A percentile compares a stretch with the other conserved stretches of the same genome.
These are phyloP conservation scores for Tilletia indica DNA, from an alignment of 1,284 basidiomycete genomes.

Conservation along the genomic window DNA sequence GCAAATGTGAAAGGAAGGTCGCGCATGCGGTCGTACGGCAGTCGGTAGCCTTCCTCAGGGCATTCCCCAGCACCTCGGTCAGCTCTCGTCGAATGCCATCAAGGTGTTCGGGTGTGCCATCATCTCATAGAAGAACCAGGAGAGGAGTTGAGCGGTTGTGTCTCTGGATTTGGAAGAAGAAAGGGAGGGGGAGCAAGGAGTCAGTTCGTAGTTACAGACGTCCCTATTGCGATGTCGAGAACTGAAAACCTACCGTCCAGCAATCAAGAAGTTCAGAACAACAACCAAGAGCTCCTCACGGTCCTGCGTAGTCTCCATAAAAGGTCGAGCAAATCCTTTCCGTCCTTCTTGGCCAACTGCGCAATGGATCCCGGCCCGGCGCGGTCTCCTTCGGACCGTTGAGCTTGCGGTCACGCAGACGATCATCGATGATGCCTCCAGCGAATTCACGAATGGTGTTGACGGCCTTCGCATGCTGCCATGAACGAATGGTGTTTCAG, in stretches of 20 bases:
- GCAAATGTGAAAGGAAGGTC: conserved; percentile 38
- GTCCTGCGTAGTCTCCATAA: conserved; percentile 56
- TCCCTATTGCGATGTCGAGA: no score
- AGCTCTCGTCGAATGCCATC: conserved; percentile 33
- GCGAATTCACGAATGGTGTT: conserved; percentile 32
- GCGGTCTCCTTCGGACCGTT: not conserved
- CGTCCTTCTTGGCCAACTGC: conserved; percentile 26
- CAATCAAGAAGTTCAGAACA: conserved; percentile 42
- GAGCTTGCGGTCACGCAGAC: conserved; percentile 21
- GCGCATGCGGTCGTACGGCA: conserved; percentile 19
- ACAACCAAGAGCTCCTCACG: conserved; percentile 52
- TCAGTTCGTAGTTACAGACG: no score
- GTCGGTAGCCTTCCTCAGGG: conserved; percentile 21
- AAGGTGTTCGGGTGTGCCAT: conserved; percentile 27
- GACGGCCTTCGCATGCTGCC: conserved; percentile 20
- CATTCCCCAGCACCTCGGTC: conserved; percentile 29
- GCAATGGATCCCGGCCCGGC: not conserved
- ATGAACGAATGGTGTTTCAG: no score
- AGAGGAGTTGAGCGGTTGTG: conserved; percentile 39
- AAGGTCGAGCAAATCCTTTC: conserved; percentile 57
- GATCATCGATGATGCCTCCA: conserved; percentile 37
- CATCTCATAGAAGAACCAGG: no score
- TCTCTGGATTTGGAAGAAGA: conserved; percentile 15
- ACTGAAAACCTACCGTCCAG: conserved; percentile 23
- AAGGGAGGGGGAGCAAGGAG: no score